Base-by-base conservation (phyloP, 345 rosid species). In the Populus pruinosa region DNA sequence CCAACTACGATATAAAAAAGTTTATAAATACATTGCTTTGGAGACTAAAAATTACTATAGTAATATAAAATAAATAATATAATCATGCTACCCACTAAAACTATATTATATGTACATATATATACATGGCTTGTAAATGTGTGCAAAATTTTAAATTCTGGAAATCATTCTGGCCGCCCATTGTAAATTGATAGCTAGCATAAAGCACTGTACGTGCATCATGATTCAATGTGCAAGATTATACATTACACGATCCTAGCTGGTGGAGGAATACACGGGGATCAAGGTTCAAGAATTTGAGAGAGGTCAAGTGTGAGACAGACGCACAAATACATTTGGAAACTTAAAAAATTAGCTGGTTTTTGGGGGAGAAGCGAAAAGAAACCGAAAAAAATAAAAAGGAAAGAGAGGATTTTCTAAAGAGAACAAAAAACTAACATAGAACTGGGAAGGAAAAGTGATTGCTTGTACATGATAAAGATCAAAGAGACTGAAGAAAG, bases 241-340 rank as follows among this genome's bases (percentile, higher is more conserved):
- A 49, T 14, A 49, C 21, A 49, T 33, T 21, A 13, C 59, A 44
- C 53, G 20, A 5, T 49, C 33, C 31, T 25, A 14, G 31, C 18
- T 8, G 64, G 72, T 74, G 77, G 74, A 67, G 69, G 77, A 80
- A 76, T 80, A 27, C 29, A 31, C 25, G 33, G 76, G 76, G 76
- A 80, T 71, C 41, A 25, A 70, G 29, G 25, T 25, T 70, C 71
- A 71, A 55, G 69, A 75, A 43, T 66, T 39, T 44, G 50, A 61
- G n/a, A 62, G 50, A 20, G 39, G 47, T 31, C 33, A 71, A 72
- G 66, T 56, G 66, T 2, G 13, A 72, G 66, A 35, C 75, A 67
- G 20, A 12, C 44, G 12, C 44, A 41, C 25, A 55, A 0, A 20
- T 29, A 65, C 67, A 55, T 25, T 6, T 25, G 8, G 71, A 74